Evolutionary conservation across 805 yeast genomes (phyloP), one percentile per base, ranked within the genome.

Genomic region (Kuraishia borneana): DNA sequence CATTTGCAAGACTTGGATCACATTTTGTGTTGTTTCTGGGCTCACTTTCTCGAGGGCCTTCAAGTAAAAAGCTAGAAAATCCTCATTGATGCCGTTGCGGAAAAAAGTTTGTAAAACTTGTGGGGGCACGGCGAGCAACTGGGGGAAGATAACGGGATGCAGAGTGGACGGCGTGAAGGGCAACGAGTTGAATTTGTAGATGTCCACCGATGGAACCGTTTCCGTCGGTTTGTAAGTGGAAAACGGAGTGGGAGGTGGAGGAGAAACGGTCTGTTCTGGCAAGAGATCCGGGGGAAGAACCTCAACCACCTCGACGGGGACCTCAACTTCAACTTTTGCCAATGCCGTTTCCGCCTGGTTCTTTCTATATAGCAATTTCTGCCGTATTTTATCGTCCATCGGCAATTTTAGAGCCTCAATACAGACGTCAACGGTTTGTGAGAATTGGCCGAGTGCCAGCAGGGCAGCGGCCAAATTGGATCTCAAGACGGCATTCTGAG

Each of bases 391-490:
- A 6, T 10, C 16, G 16, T 25, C 29, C 6, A 33, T 32, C 14
- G 36, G 13, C 2, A 54, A 30, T 1, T 37, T 31, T 12, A 79
- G 50, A 0, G 83, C 88, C 12, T 46, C 44, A 8, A 65, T 50
- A 39, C 82, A 68, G 37, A 70, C 75, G 14, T 51, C 48, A 3
- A 68, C 45, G 2, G 78, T 83, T 13, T 66, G 53, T 2, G 51
- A 44, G 63, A 68, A 75, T 21, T 67, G 64, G 5, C 56, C 45
- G 3, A 74, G 48, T 37, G 75, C 73, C 27, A 79, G 48, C 40
- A 68, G 63, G n/a, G 83, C 63, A 60, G 75, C 73, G 0, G 92
- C 81, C 30, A 80, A 55, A 47, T 82, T 82, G n/a, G 88, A 69
- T 47, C 65, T 75, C 1, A 75, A 56, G 0, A 77, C 64, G 0